Base-by-base conservation (phyloP, 441 rosid species). In the Eruca vesicaria region DNA sequence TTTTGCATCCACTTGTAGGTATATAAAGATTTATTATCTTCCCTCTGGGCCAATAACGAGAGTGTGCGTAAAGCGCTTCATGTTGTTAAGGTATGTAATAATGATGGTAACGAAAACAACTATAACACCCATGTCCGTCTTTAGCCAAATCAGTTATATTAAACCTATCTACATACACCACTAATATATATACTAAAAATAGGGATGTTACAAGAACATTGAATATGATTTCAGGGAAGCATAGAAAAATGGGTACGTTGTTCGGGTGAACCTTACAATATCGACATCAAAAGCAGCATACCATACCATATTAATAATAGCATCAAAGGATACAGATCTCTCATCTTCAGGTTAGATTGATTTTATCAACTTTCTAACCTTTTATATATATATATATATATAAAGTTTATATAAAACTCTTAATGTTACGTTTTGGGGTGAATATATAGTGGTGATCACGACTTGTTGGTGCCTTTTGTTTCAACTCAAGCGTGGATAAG, bases 401-500 rank as follows among this genome's bases (percentile, higher is more conserved):
- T n/a, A n/a, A 48, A 53, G 31, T 55, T 55, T 55, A 53, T 45
- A 1, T 7, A 6, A 45, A 45, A 43, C 0, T n/a, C 18, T 43
- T 43, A 43, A n/a, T 43, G 16, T n/a, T 0, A 43, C 18, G 1
- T 48, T 15, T 7, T 15, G 15, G 53, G 20, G 15, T 43, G 52
- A 43, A 43, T 43, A 18, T 48, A 91, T 15, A n/a, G 18, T 23
- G 91, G 93, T 0, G 91, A 89, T 68, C 93, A 84, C 62, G 97
- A 91, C 77, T 33, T 89, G 70, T 0, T 33, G 0, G 62, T 80
- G 12, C 88, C 97, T 1, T 82, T 68, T 52, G 0, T 78, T 68
- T 88, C 82, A 31, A 89, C 95, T 14, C 80, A 85, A 82, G 87
- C 81, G 9, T 91, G 97, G 93, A 86, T 88, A 68, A 75, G 73